phyloP scores from a whole-genome alignment of 306 rosid genomes.

The Begonia peltatifolia region DNA sequence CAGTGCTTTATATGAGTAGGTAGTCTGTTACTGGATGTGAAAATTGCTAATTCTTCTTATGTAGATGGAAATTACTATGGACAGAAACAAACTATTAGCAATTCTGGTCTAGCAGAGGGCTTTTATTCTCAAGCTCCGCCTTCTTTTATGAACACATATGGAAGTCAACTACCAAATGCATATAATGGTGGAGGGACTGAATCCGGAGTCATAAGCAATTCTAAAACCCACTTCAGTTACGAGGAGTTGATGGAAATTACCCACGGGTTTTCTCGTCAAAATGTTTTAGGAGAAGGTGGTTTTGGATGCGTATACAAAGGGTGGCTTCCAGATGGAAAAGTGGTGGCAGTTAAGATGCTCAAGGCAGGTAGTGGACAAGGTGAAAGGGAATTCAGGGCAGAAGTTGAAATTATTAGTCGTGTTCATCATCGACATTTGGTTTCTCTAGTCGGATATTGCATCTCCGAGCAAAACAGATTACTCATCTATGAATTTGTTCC shows the following conservation, averaged over 20 bases:
- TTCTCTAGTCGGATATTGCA: conserved; percentile 74
- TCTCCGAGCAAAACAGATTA: conserved; percentile 50
- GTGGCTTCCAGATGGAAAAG: conserved; percentile 46
- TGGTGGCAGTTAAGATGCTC: conserved; percentile 71
- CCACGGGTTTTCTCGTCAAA: conserved; percentile 41
- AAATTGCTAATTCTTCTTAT: conserved; percentile 14
- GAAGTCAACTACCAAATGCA: conserved; percentile 23
- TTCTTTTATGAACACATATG: conserved; percentile 11
- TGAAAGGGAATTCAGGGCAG: conserved; percentile 79
- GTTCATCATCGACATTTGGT: conserved; percentile 88
- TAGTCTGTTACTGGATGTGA: conserved; percentile 5
- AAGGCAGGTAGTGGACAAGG: conserved; percentile 96
- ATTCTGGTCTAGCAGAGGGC: conserved; percentile 22
- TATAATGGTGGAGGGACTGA: conserved; percentile 24
- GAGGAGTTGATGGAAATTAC: conserved; percentile 58
- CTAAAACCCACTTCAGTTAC: conserved; percentile 39
- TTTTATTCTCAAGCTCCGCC: conserved; percentile 21
- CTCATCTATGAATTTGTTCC: conserved; percentile 87
- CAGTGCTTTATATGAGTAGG: background rate
- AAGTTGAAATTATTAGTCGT: conserved; percentile 78
- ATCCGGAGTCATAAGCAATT: conserved; percentile 12
- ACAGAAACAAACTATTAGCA: conserved; percentile 18
- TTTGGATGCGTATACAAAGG: conserved; percentile 84
- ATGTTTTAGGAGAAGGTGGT: conserved; percentile 82
- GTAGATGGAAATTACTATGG: conserved; percentile 40